phyloP scores from a whole-genome alignment of 345 rosid genomes.

The Euphorbia peplus region DNA sequence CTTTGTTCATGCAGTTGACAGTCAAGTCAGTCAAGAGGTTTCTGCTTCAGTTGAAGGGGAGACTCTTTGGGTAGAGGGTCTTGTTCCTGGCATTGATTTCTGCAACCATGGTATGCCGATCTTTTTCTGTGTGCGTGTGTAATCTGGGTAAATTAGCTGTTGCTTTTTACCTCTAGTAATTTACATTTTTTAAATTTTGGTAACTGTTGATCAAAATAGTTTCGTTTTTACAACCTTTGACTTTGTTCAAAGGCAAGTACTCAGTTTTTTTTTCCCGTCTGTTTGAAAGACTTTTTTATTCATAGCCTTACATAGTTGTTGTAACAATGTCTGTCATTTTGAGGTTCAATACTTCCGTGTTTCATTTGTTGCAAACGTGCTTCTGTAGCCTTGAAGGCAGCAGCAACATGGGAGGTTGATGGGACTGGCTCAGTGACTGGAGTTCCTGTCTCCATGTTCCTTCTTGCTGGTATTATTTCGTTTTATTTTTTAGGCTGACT shows the following conservation, averaged over 20 bases:
- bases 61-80: slow-evolving; percentile 92
- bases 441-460: slow-evolving; percentile 80
- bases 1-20: slow-evolving; percentile 17
- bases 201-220: not conserved
- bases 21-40: slow-evolving; percentile 31
- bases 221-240: too few relatives aligned
- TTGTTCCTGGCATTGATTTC: slow-evolving; percentile 96
- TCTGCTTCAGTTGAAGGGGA: slow-evolving; percentile 43
- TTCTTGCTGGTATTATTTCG: slow-evolving; percentile 64
- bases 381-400: slow-evolving; percentile 63
- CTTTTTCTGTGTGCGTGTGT: slow-evolving; percentile 7
- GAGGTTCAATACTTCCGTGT: not conserved
- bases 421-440: slow-evolving; percentile 55
- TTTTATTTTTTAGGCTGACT: too few relatives aligned
- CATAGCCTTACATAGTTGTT: not conserved
- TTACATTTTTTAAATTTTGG: not conserved
- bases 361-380: slow-evolving; percentile 2
- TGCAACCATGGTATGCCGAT: slow-evolving; percentile 84
- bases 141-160: not conserved
- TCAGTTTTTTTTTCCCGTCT: not conserved
- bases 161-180: not conserved
- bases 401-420: slow-evolving; percentile 98
- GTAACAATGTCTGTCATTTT: slow-evolving; percentile 2
- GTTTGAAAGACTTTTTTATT: not conserved
- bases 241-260: not conserved